Percentiles rank a stretch among this genome's conserved stretches.
phyloP scores from a whole-genome alignment of 108 stramenopile genomes.

The Seminavis robusta region DNA sequence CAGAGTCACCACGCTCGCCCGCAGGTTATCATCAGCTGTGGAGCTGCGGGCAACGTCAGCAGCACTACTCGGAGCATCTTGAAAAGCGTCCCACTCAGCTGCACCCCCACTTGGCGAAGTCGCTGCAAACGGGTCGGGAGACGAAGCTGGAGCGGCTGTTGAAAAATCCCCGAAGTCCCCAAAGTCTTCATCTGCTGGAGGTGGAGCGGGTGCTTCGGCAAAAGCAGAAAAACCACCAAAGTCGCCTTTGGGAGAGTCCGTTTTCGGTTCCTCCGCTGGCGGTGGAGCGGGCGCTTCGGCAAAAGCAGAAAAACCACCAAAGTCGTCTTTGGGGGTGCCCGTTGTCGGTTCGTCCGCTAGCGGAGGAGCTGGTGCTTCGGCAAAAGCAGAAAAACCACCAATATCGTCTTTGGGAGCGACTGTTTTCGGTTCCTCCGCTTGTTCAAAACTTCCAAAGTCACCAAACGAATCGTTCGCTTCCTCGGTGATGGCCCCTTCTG shows the following conservation, averaged over 20 bases:
- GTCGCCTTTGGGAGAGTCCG: not conserved
- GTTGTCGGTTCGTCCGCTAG: not conserved
- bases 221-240: conserved; percentile 38
- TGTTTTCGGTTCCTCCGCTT: not conserved
- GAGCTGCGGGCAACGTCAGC: no score
- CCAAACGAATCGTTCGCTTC: conserved; percentile 9
- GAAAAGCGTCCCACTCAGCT: no score
- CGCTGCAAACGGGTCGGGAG: no score
- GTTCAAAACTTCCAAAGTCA: conserved; percentile 24
- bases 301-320: conserved; percentile 14
- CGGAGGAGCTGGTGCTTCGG: conserved; percentile 12
- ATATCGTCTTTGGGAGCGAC: not conserved
- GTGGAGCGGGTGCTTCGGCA: conserved; percentile 16
- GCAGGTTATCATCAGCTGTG: no score
- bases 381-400: conserved; percentile 14
- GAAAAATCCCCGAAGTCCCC: conserved; percentile 4
- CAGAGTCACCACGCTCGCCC: not conserved
- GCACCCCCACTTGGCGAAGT: no score
- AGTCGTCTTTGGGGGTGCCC: not conserved
- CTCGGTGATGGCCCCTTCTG: not conserved
- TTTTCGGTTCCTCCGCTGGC: not conserved
- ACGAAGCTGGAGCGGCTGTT: no score
- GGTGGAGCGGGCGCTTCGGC: conserved; percentile 13
- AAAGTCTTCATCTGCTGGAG: conserved; percentile 1
- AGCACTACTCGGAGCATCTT: no score